A percentile compares a stretch with the other conserved stretches of the same genome.
These are phyloP conservation scores for Aspergillus nidulans DNA, from an alignment of 495 filamentous ascomycete species.

Conservation along the genomic window DNA sequence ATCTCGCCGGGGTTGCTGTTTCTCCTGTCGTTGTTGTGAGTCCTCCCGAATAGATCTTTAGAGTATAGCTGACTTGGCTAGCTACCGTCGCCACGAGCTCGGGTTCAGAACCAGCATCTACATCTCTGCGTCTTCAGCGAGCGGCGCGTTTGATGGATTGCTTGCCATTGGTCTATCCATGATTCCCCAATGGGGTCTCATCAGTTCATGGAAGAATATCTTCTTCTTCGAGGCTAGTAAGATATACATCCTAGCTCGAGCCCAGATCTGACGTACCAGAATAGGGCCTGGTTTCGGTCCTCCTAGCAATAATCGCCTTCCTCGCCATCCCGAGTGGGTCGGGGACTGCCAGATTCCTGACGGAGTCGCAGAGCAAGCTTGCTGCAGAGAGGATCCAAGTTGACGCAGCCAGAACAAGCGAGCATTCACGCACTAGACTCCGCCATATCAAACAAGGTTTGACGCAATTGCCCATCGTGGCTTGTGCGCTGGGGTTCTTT, in stretches of 20 bases:
- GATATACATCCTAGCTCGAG: neutral
- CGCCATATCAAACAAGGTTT: neutral
- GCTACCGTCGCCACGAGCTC: conserved; percentile 11
- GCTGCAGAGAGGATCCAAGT: neutral
- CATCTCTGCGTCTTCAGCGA: conserved; percentile 10
- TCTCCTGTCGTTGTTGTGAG: conserved; percentile 6
- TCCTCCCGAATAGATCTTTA: neutral
- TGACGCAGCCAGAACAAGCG: conserved; percentile 3
- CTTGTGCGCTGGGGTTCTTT: conserved; percentile 9
- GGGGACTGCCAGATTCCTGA: neutral
- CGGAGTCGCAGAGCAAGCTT: neutral
- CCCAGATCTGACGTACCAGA: neutral
- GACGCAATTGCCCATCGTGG: neutral
- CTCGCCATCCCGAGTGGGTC: conserved; percentile 2
- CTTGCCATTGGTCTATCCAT: conserved; percentile 7
- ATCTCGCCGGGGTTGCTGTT: conserved; percentile 2
- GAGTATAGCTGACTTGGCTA: neutral
- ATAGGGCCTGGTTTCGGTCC: conserved; percentile 6
- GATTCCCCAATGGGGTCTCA: conserved; percentile 4
- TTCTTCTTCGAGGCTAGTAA: conserved; percentile 11
- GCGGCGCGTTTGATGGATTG: conserved; percentile 9
- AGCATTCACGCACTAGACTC: neutral
- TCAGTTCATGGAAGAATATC: conserved; percentile 10
- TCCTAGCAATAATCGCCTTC: conserved; percentile 4
- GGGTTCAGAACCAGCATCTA: conserved; percentile 11